Percentiles rank a stretch among this genome's conserved stretches.
Conservation (phyloP, 2,329 filamentous ascomycete genomes). For the Aspergillus eucalypticola region DNA sequence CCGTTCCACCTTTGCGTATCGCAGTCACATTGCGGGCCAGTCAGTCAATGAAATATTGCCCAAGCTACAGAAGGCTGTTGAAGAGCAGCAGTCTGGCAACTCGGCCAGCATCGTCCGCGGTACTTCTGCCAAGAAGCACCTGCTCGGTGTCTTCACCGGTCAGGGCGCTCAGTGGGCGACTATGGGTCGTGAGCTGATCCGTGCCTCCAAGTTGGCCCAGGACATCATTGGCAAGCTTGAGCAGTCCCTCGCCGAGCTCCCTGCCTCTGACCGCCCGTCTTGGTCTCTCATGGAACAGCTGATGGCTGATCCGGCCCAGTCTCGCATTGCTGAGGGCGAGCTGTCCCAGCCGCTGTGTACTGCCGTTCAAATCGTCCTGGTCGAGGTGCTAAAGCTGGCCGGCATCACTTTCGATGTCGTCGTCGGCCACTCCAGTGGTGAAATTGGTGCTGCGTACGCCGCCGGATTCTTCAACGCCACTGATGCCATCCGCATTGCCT, state of each 20-base stretch:
- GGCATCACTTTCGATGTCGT: conserved; percentile 20
- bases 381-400: conserved; percentile 1
- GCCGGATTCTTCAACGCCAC: conserved; percentile 24
- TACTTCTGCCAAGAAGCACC: neutral
- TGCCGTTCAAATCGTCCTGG: conserved; percentile 3
- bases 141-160: conserved; percentile 28
- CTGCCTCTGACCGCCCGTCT: conserved; percentile 1
- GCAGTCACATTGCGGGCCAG: neutral
- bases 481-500: conserved; percentile 28
- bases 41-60: neutral
- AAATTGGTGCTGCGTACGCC: conserved; percentile 37
- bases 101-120: neutral
- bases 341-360: conserved; percentile 8
- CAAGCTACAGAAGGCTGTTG: neutral
- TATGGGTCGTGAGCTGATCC: conserved; percentile 13
- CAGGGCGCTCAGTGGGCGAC: conserved; percentile 26
- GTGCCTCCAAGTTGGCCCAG: neutral
- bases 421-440: conserved; percentile 32
- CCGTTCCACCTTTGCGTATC: neutral
- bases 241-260: conserved; percentile 4
- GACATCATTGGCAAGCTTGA: conserved; percentile 1
- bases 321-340: conserved; percentile 1
- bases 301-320: neutral
- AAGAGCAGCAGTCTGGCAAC: neutral
- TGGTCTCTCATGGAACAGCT: conserved; percentile 11